phyloP scores from a whole-genome alignment of 345 rosid species.

The Tarenaya hassleriana region DNA sequence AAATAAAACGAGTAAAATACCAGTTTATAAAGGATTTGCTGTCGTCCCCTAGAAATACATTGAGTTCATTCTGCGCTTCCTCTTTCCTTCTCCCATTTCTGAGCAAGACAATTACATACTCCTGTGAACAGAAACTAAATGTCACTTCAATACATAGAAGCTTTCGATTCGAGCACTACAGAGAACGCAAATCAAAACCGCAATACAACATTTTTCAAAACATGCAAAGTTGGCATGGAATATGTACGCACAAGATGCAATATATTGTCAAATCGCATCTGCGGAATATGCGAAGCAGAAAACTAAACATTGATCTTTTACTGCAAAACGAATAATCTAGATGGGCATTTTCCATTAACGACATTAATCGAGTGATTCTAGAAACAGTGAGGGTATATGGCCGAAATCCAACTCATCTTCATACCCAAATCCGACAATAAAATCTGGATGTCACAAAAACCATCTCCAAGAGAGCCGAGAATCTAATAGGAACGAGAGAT shows the following conservation, averaged over 20 bases:
- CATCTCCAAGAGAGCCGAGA: neutral
- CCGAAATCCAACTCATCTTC: neutral
- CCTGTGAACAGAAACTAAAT: conserved; percentile 42
- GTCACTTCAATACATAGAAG: conserved; percentile 10
- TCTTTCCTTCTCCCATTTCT: conserved; percentile 82
- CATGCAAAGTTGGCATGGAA: too few relatives aligned
- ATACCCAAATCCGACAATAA: neutral
- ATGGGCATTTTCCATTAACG: too few relatives aligned
- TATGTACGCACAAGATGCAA: too few relatives aligned
- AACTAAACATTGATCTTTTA: too few relatives aligned
- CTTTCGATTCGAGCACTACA: conserved; percentile 10
- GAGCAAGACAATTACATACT: conserved; percentile 81
- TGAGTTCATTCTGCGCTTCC: conserved; percentile 78
- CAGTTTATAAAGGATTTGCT: conserved; percentile 80
- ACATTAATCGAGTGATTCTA: too few relatives aligned
- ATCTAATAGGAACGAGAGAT: neutral
- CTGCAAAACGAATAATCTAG: too few relatives aligned
- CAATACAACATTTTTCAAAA: too few relatives aligned
- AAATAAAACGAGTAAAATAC: conserved; percentile 29
- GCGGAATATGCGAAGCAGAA: too few relatives aligned
- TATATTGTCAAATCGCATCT: too few relatives aligned
- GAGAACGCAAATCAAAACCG: neutral
- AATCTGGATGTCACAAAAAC: neutral
- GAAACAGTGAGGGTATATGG: too few relatives aligned
- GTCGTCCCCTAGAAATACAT: conserved; percentile 87